Evolutionary conservation across 306 rosid genomes (phyloP).

Genomic region (Rosa persica): DNA sequence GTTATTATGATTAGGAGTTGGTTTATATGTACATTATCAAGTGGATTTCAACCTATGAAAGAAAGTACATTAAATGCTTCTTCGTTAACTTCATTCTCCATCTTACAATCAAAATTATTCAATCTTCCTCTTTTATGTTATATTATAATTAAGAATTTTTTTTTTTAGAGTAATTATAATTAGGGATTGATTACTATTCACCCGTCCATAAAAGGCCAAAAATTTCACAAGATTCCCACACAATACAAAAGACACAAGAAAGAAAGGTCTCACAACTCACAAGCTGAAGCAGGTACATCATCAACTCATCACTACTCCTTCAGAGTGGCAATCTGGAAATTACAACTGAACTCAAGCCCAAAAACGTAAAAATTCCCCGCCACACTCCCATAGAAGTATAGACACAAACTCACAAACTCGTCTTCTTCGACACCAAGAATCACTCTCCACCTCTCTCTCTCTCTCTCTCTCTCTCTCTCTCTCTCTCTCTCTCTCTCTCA

Average conservation of each 20-base stretch:
- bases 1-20: not conserved
- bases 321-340: slow-evolving; percentile 16
- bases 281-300: not conserved
- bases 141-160: no score
- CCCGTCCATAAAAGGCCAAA: not conserved
- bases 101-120: no score
- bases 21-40: no score
- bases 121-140: no score
- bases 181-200: no score
- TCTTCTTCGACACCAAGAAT: not conserved
- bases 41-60: not conserved
- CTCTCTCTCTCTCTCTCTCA: slow-evolving; percentile 7
- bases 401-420: not conserved
- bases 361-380: not conserved
- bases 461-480: not conserved
- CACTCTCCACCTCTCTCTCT: slow-evolving; percentile 5
- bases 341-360: not conserved
- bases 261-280: not conserved
- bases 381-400: not conserved
- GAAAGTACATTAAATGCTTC: not conserved
- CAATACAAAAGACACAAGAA: no score
- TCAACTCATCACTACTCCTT: not conserved
- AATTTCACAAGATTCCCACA: not conserved
- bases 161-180: no score
- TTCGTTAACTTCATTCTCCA: not conserved